Conservation (phyloP, 1,139 yeast species). For the Lodderomyces parapsilosis region DNA sequence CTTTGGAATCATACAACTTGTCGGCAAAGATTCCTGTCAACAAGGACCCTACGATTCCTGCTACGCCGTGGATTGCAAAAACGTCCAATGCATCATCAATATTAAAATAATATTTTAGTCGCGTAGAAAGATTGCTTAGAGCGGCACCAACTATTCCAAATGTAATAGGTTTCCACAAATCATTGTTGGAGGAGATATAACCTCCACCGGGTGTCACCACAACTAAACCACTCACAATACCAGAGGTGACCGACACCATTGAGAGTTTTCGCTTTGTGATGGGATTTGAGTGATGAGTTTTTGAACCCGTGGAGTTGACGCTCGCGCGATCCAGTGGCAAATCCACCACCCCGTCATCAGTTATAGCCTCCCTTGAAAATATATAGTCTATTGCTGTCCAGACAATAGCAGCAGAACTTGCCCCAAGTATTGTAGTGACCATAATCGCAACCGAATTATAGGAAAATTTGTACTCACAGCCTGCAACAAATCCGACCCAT, state of each 20-base stretch:
- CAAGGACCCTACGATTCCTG: constrained; percentile 44
- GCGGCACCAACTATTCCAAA: constrained; percentile 42
- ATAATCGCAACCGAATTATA: constrained; percentile 32
- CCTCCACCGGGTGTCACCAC: constrained; percentile 51
- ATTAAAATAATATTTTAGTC: constrained; percentile 38
- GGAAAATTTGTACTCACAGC: constrained; percentile 45
- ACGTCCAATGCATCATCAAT: constrained; percentile 48
- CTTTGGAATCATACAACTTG: constrained; percentile 29
- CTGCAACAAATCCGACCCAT: constrained; percentile 47
- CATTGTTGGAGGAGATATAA: constrained; percentile 34
- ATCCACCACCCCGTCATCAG: constrained; percentile 10
- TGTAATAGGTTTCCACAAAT: constrained; percentile 43
- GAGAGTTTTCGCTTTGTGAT: constrained; percentile 32
- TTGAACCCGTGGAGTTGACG: neutral
- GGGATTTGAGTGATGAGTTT: constrained; percentile 15
- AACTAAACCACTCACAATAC: constrained; percentile 44
- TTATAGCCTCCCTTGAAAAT: constrained; percentile 38
- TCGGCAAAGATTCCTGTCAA: constrained; percentile 46
- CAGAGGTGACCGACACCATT: constrained; percentile 42
- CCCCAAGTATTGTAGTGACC: constrained; percentile 36
- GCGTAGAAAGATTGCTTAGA: constrained; percentile 38
- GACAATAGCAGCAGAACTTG: constrained; percentile 34
- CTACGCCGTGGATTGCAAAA: constrained; percentile 47
- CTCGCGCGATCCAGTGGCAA: constrained; percentile 2
- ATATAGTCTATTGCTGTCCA: constrained; percentile 44